phyloP scores from a whole-genome alignment of 768 basidiomycete genomes.

The Neoboletus magnificus region DNA sequence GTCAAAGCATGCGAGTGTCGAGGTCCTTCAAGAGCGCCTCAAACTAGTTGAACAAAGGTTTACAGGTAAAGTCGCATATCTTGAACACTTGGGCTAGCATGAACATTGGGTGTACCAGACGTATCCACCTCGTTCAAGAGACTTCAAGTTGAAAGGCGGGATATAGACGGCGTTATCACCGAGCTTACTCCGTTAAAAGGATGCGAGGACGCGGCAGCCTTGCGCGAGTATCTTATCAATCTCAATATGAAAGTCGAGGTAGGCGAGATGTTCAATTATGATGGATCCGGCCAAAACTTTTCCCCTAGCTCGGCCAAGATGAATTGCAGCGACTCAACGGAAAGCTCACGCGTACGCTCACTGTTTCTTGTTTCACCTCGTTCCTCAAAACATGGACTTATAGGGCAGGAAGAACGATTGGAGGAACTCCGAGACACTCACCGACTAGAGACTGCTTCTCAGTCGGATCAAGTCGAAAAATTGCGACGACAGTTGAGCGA shows the following conservation, averaged over 20 bases:
- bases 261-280: slow-evolving; percentile 17
- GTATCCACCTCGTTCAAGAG: slow-evolving; percentile 75
- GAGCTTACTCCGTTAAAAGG: slow-evolving; percentile 71
- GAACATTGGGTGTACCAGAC: slow-evolving; percentile 42
- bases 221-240: slow-evolving; percentile 72
- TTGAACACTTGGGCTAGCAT: neutral
- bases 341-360: slow-evolving; percentile 64
- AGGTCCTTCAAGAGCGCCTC: slow-evolving; percentile 61
- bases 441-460: slow-evolving; percentile 73
- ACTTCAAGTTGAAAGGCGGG: slow-evolving; percentile 67
- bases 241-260: slow-evolving; percentile 70
- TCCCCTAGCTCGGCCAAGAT: slow-evolving; percentile 58
- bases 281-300: neutral
- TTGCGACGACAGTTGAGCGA: slow-evolving; percentile 67
- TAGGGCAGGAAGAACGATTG: slow-evolving; percentile 82
- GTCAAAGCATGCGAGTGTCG: slow-evolving; percentile 37
- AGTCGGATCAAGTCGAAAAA: slow-evolving; percentile 67
- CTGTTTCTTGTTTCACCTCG: neutral
- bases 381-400: slow-evolving; percentile 4
- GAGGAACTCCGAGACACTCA: slow-evolving; percentile 86
- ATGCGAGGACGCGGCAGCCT: slow-evolving; percentile 57
- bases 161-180: slow-evolving; percentile 63
- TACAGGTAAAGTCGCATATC: slow-evolving; percentile 44
- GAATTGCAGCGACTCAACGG: slow-evolving; percentile 74
- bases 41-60: slow-evolving; percentile 77